Evolutionary conservation across 805 yeast genomes (phyloP).

Genomic region (Candida nitratophila): DNA sequence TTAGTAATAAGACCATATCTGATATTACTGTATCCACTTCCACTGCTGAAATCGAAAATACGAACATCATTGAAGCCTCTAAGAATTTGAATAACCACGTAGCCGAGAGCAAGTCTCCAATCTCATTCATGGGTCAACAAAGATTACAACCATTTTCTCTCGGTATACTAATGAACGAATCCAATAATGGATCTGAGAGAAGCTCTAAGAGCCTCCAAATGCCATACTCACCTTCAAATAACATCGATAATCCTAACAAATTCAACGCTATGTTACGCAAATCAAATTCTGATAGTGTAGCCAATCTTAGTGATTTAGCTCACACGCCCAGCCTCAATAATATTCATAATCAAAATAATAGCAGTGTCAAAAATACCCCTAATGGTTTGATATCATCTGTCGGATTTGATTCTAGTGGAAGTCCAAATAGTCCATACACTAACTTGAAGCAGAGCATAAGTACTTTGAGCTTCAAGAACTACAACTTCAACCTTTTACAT

Average conservation of each 20-base stretch:
- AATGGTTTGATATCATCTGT: background rate
- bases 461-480: conserved; percentile 5
- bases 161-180: background rate
- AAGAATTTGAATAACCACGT: no score
- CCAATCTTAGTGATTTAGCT: background rate
- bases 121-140: background rate
- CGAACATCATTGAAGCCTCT: no score
- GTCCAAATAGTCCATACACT: background rate
- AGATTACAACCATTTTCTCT: background rate
- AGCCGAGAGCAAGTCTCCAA: background rate
- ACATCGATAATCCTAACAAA: no score
- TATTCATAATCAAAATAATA: background rate
- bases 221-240: background rate
- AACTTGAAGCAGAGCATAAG: background rate
- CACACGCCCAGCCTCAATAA: background rate
- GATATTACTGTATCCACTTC: no score
- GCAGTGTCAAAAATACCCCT: background rate
- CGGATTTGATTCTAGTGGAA: background rate
- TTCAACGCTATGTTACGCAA: background rate
- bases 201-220: background rate
- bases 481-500: conserved; percentile 6
- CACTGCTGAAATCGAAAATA: no score
- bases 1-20: no score
- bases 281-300: background rate
- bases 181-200: background rate